Evolutionary conservation across 2,329 filamentous ascomycete species (phyloP).

Genomic region (Monosporascus sp.): DNA sequence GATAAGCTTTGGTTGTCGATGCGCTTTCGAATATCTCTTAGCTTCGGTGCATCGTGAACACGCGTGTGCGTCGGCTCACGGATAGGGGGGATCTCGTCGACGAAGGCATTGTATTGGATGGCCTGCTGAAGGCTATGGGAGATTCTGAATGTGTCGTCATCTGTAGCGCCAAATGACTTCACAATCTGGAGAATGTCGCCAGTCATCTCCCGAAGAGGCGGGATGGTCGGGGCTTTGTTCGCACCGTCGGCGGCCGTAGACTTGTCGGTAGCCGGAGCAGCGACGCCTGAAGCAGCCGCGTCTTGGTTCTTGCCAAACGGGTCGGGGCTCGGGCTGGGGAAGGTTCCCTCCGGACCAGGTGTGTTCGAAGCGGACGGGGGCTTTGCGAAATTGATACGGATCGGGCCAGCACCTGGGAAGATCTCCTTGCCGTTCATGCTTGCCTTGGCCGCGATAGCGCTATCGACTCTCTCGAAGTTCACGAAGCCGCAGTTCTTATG

Average conservation of each 20-base stretch:
- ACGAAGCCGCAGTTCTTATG: constrained; percentile 99
- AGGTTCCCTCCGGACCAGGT: constrained; percentile 80
- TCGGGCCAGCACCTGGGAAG: constrained; percentile 90
- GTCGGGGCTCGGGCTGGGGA: constrained; percentile 87
- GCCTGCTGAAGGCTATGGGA: constrained; percentile 68
- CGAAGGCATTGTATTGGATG: constrained; percentile 66
- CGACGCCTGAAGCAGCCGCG: constrained; percentile 30
- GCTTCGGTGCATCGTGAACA: constrained; percentile 86
- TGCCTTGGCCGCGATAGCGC: constrained; percentile 81
- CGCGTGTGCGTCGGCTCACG: constrained; percentile 83
- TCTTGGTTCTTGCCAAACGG: constrained; percentile 61
- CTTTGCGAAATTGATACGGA: constrained; percentile 96
- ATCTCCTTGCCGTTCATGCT: constrained; percentile 95
- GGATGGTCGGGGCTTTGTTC: constrained; percentile 56
- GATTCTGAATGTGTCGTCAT: constrained; percentile 71
- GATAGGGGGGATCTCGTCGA: constrained; percentile 82
- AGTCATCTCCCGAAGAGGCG: constrained; percentile 71
- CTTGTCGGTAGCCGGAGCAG: constrained; percentile 34
- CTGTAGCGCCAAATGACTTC: constrained; percentile 76
- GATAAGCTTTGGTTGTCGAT: constrained; percentile 93
- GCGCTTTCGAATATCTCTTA: constrained; percentile 92
- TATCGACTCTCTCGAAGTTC: constrained; percentile 90
- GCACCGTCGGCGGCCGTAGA: constrained; percentile 27
- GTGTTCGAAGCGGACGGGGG: constrained; percentile 86
- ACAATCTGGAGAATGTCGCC: constrained; percentile 81